These are phyloP conservation scores for Hemerocallis citrina DNA, from an alignment of 106 monocot genomes.

Conservation along the genomic window DNA sequence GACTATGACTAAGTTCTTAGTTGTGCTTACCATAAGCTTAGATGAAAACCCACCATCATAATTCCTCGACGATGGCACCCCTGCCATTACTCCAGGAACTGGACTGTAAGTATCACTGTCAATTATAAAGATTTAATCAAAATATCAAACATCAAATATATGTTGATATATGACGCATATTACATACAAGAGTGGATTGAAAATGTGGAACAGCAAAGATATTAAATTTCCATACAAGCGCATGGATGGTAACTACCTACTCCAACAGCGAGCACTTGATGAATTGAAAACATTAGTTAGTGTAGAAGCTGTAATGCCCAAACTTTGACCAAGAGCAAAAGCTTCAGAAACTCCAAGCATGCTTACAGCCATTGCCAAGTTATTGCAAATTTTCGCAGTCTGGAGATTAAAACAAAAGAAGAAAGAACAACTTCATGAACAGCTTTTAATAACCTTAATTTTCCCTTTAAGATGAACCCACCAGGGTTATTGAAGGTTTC, in stretches of 20 bases:
- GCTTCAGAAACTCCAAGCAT: constrained; percentile 98
- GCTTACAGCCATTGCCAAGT: constrained; percentile 92
- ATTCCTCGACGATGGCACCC: constrained; percentile 89
- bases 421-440: too few relatives aligned
- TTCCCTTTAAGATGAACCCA: too few relatives aligned
- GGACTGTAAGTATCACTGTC: constrained; percentile 89
- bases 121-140: too few relatives aligned
- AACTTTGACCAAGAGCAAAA: constrained; percentile 79
- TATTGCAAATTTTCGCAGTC: constrained; percentile 98
- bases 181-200: too few relatives aligned
- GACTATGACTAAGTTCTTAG: too few relatives aligned
- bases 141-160: background rate
- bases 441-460: too few relatives aligned
- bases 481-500: too few relatives aligned
- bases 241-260: constrained; percentile 37
- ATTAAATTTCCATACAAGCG: background rate
- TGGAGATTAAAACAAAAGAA: constrained; percentile 27
- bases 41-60: constrained; percentile 90
- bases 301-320: constrained; percentile 64
- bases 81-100: constrained; percentile 90
- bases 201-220: background rate
- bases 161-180: too few relatives aligned
- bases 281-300: constrained; percentile 77
- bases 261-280: constrained; percentile 98
- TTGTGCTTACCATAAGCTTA: constrained; percentile 88